Base-by-base conservation (phyloP, 331 rosid species). In the Rosa hybrid region DNA sequence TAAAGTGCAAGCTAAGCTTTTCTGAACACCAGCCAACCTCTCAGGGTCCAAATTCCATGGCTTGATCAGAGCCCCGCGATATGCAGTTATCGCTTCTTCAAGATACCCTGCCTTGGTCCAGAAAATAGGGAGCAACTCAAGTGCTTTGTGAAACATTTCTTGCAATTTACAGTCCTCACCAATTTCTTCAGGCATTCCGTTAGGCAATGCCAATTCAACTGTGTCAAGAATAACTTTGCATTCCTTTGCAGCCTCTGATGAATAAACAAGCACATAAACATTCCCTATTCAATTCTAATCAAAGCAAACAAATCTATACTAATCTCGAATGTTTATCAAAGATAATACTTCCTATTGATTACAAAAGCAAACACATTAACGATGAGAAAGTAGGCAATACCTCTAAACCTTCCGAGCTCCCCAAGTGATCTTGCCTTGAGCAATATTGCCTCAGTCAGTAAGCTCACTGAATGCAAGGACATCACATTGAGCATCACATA, bases 391-490 rank as follows among this genome's bases (percentile, higher is more conserved):
- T 50, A 73, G 67, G 0, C 12, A 46, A 76, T 83, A 96, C 99
- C 99, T 34, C 80, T 75, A 75, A 78, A 81, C 84, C 86, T 83
- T 74, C 96, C 90, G n/a, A 90, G 97, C 65, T 90, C 90, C 81
- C 94, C 93, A 78, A 91, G 77, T 80, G 97, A 93, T 77, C 87
- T 88, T 77, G 98, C 91, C 89, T 96, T 96, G 42, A 96, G 98
- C 78, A 91, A 84, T 44, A 91, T 88, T 74, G 99, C 99, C 91
- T 93, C 99, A 68, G 90, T 87, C 69, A 96, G 97, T 64, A 96
- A 86, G 93, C 98, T 96, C 60, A 90, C 94, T 44, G 98, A 93
- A 87, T 96, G 98, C 93, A 88, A 86, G 21, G 98, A 93, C 99
- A 96, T 91, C 74, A 81, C 79, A 76, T 77, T 85, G 23, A 85